Conservation (phyloP, 2,329 filamentous ascomycete genomes). For the Truncatella angustata region DNA sequence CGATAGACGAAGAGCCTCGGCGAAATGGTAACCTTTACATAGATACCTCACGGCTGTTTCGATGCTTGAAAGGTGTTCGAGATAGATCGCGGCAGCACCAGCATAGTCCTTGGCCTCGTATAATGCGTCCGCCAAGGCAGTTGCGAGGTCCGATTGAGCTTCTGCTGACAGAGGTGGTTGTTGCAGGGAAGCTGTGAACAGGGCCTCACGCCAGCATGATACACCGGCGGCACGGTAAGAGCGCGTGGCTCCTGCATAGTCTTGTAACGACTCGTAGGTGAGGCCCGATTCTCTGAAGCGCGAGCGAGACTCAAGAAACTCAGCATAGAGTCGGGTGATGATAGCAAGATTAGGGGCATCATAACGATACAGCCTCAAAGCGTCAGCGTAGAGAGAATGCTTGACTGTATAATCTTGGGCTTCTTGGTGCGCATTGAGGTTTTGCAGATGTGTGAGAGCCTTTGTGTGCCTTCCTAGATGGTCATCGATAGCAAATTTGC, state of each 20-base stretch:
- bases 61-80: constrained; percentile 76
- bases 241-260: constrained; percentile 72
- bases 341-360: constrained; percentile 63
- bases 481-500: constrained; percentile 84
- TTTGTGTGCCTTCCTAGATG: constrained; percentile 75
- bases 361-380: constrained; percentile 82
- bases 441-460: constrained; percentile 74
- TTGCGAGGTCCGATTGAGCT: constrained; percentile 67
- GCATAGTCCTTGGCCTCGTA: constrained; percentile 82
- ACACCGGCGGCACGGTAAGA: constrained; percentile 80
- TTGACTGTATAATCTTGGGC: constrained; percentile 74
- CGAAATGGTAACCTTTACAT: constrained; percentile 84
- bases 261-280: constrained; percentile 81
- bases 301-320: constrained; percentile 71
- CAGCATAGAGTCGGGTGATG: constrained; percentile 77
- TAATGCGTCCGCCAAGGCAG: constrained; percentile 72
- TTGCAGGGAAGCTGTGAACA: constrained; percentile 73
- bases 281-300: constrained; percentile 84
- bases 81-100: constrained; percentile 74
- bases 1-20: constrained; percentile 80
- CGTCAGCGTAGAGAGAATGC: constrained; percentile 74
- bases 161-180: constrained; percentile 56
- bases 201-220: constrained; percentile 82
- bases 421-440: constrained; percentile 73
- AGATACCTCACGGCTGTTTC: constrained; percentile 70